Evolutionary conservation across 257 asterid species (phyloP).

Genomic region (Ajuga chamaepitys): DNA sequence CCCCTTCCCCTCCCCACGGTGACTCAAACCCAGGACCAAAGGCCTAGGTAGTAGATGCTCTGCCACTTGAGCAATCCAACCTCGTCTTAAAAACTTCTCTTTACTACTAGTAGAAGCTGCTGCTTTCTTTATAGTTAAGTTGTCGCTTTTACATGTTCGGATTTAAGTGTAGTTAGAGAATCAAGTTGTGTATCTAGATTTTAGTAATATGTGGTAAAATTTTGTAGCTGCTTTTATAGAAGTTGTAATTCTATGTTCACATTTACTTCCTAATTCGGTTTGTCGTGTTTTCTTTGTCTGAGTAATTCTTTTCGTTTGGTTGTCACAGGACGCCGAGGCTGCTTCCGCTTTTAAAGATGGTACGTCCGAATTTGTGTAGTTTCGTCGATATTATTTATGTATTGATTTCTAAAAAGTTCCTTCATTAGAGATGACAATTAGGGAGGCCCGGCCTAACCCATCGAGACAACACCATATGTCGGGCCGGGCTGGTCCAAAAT

Average conservation of each 20-base stretch:
- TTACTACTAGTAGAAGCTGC: background rate
- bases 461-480: too few relatives aligned
- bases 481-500: too few relatives aligned
- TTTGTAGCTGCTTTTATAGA: background rate
- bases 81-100: too few relatives aligned
- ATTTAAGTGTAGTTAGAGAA: background rate
- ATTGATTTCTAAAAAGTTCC: too few relatives aligned
- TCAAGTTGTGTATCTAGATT: background rate
- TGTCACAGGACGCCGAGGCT: conserved; percentile 52
- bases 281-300: background rate
- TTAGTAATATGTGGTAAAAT: background rate
- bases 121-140: background rate
- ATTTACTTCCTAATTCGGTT: background rate
- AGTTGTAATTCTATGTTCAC: background rate
- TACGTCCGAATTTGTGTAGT: conserved; percentile 16
- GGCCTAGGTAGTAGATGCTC: too few relatives aligned
- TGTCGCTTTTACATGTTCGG: background rate
- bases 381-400: background rate
- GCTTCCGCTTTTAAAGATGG: conserved; percentile 50
- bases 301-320: conserved; percentile 12
- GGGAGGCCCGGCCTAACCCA: too few relatives aligned
- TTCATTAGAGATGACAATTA: too few relatives aligned
- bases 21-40: too few relatives aligned
- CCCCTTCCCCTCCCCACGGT: too few relatives aligned
- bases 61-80: too few relatives aligned